Evolutionary conservation across 352 stramenopile genomes (phyloP), one percentile per base, ranked within the genome.

Genomic region (Discostella stelligera): DNA sequence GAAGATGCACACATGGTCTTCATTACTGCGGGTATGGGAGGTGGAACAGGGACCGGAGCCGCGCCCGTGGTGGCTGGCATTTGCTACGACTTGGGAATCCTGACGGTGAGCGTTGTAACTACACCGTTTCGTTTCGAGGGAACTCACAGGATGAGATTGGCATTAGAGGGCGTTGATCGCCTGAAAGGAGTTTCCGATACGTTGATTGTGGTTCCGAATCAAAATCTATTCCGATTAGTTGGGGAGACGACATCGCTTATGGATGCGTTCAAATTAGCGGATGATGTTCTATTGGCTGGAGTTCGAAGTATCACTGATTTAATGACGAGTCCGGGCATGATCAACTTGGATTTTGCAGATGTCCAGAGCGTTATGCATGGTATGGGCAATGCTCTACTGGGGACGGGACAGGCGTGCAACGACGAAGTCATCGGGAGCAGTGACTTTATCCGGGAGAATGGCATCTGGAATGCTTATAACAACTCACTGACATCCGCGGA

Each of bases 91-190:
- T 75, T 96, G 74, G 95, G 94, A 4, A 97, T 97, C 64, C 87
- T 98, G 68, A 98, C 96, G 11, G 95, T 98, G 1, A 95, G 92
- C 3, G 95, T 98, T 6, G 96, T 98, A 50, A 98, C 95, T 75
- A 98, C 95, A 53, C 96, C 96, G 18, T 89, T 87, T 71, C 20
- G 39, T 11, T 89, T 87, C 60, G 83, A 89, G 62, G 83, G 83
- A 48, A 83, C 68, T 16, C 71, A 97, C 71, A 90, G 95, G 25
- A 95, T 89, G 71, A 80, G 91, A 32, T 85, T 97, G 65, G 95
- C 95, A 7, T 86, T 95, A 73, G 91, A 94, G 32, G 94, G 94
- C 23, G 89, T 97, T 67, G 94, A 95, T 52, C 87, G 95, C 59
- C 87, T 98, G 27, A 81, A 91, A 59, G 63, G 91, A 88, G 56